phyloP scores from a whole-genome alignment of 2,329 filamentous ascomycete species.

The Xylaria sp. region DNA sequence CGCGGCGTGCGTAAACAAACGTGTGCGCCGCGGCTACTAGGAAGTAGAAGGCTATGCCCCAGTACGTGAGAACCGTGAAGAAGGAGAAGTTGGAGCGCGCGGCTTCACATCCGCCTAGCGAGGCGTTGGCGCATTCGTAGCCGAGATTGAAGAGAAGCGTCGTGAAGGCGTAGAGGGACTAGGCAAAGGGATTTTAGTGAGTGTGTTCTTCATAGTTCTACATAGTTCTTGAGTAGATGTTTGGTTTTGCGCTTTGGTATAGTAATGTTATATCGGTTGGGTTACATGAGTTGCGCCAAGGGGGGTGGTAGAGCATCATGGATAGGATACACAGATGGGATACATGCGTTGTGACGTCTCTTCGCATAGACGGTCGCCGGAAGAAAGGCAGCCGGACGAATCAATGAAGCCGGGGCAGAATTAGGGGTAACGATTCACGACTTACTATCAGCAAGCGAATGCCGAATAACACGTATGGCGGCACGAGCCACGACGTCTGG shows the following conservation, averaged over 20 bases:
- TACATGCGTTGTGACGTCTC: constrained; percentile 7
- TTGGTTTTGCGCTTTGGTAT: background rate
- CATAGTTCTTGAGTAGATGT: too few species aligned
- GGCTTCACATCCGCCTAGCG: constrained; percentile 54
- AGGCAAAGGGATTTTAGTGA: constrained; percentile 24
- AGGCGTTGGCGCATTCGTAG: constrained; percentile 67
- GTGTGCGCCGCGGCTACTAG: constrained; percentile 75
- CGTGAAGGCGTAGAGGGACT: constrained; percentile 73
- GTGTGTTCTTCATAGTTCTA: background rate
- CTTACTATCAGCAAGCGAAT: constrained; percentile 65
- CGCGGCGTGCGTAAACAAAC: constrained; percentile 68
- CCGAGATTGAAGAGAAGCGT: constrained; percentile 76
- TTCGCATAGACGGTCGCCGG: background rate
- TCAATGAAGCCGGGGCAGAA: background rate
- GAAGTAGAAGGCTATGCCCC: constrained; percentile 85
- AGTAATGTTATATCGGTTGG: background rate
- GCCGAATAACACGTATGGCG: constrained; percentile 69
- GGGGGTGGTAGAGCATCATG: background rate
- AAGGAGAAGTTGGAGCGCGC: constrained; percentile 75
- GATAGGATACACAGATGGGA: background rate
- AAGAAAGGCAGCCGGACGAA: background rate
- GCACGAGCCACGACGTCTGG: constrained; percentile 83
- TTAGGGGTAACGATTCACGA: constrained; percentile 33
- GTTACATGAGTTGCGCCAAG: background rate
- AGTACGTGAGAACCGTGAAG: constrained; percentile 85